Conservation (phyloP, 495 filamentous ascomycete genomes). For the Jackrogersella minutella region DNA sequence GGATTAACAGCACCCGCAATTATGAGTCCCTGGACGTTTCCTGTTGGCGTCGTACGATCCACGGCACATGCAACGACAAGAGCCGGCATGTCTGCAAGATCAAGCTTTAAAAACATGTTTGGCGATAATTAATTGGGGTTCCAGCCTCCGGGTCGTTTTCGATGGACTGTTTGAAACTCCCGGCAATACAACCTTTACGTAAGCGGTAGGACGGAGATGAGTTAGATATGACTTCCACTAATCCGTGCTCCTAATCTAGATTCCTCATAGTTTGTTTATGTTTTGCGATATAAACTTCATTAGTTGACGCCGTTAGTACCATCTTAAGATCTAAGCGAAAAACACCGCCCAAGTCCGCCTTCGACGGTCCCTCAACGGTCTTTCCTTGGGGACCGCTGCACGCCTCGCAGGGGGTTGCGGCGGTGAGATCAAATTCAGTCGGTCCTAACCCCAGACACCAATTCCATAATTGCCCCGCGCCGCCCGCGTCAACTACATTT, state of each 20-base stretch:
- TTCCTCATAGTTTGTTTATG: neutral
- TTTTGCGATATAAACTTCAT: neutral
- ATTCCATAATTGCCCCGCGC: neutral
- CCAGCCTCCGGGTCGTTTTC: constrained; percentile 22
- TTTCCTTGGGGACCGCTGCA: neutral
- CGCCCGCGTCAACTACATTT: neutral
- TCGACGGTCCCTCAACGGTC: neutral
- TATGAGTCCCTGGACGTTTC: neutral
- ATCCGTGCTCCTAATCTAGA: neutral
- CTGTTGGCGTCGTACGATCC: constrained; percentile 15
- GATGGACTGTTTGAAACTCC: neutral
- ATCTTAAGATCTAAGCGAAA: too few relatives aligned
- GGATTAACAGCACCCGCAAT: constrained; percentile 16
- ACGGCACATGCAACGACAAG: constrained; percentile 10
- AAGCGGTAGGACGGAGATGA: neutral
- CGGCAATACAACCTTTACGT: constrained; percentile 22
- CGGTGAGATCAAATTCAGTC: neutral
- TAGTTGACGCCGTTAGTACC: too few relatives aligned
- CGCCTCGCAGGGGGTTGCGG: neutral
- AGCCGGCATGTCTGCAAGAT: constrained; percentile 8
- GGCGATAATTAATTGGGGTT: constrained; percentile 19
- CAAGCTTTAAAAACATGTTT: constrained; percentile 23
- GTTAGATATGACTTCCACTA: neutral
- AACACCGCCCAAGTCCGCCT: too few relatives aligned
- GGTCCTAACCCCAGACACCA: constrained; percentile 6